Conservation (phyloP, 306 rosid genomes). For the Cajanus cajan region DNA sequence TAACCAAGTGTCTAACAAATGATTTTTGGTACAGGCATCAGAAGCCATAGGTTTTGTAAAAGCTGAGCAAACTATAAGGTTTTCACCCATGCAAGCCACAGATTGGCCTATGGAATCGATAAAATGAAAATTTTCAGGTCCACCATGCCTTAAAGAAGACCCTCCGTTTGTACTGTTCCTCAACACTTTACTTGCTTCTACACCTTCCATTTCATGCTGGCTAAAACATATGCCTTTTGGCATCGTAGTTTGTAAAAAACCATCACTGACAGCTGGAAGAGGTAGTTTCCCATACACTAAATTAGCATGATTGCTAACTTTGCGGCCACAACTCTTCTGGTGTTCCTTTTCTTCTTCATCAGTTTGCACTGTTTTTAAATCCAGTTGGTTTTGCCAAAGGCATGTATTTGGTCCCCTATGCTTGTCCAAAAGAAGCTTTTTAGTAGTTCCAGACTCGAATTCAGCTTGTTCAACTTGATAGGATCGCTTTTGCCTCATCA, state of each 20-base stretch:
- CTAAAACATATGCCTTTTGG: conserved; percentile 38
- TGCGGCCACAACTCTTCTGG: conserved; percentile 31
- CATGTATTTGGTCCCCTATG: conserved; percentile 36
- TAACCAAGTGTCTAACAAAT: conserved; percentile 18
- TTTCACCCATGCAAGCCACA: conserved; percentile 24
- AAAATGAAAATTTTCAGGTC: conserved; percentile 28
- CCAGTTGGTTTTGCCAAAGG: conserved; percentile 35
- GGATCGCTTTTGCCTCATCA: conserved; percentile 87
- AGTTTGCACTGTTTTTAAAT: conserved; percentile 29
- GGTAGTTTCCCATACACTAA: conserved; percentile 37
- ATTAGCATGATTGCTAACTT: conserved; percentile 34
- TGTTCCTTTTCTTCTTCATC: conserved; percentile 32
- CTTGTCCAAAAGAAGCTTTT: conserved; percentile 40
- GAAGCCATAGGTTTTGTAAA: conserved; percentile 33
- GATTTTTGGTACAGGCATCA: conserved; percentile 13
- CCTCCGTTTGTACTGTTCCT: conserved; percentile 20
- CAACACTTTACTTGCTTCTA: conserved; percentile 7
- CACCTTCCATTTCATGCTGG: conserved; percentile 23
- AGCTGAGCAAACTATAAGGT: not conserved
- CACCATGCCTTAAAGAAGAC: conserved; percentile 33
- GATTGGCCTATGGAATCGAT: conserved; percentile 30
- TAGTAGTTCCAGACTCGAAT: conserved; percentile 34
- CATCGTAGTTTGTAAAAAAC: conserved; percentile 16
- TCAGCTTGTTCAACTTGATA: conserved; percentile 49
- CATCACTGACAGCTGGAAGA: conserved; percentile 34